A percentile compares a stretch with the other conserved stretches of the same genome.
Conservation (phyloP, 2,329 filamentous ascomycete species). For the Sarocladium oryzae region DNA sequence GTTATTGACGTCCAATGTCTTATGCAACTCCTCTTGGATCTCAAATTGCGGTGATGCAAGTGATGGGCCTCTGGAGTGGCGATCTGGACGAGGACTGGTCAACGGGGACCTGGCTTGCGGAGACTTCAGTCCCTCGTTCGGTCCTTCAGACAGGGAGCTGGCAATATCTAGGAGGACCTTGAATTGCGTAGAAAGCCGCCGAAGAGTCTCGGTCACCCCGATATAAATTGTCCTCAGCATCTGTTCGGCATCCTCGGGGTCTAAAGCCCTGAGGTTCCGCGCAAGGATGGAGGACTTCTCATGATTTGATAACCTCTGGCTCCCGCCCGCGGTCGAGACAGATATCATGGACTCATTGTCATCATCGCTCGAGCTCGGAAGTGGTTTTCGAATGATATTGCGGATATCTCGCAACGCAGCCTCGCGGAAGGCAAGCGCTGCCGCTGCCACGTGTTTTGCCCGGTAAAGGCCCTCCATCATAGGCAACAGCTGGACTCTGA, state of each 20-base stretch:
- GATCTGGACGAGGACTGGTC: conserved; percentile 40
- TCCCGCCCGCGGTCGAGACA: conserved; percentile 66
- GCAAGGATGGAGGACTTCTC: conserved; percentile 87
- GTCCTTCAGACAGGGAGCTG: conserved; percentile 55
- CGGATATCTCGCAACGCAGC: conserved; percentile 81
- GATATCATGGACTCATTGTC: conserved; percentile 88
- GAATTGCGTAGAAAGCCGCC: conserved; percentile 80
- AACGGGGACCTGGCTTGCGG: conserved; percentile 45
- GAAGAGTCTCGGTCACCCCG: conserved; percentile 77
- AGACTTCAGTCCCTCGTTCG: conserved; percentile 36
- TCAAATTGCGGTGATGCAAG: conserved; percentile 28
- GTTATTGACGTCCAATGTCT: conserved; percentile 69
- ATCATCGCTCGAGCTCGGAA: conserved; percentile 91
- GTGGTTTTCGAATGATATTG: conserved; percentile 70
- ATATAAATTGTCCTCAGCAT: conserved; percentile 80
- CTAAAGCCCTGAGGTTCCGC: conserved; percentile 77
- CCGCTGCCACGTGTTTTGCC: conserved; percentile 71
- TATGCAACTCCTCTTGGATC: conserved; percentile 69
- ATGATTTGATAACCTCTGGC: conserved; percentile 65
- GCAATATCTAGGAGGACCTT: conserved; percentile 94
- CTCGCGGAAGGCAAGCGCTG: conserved; percentile 79
- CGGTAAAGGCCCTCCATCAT: conserved; percentile 75
- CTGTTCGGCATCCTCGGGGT: conserved; percentile 76
- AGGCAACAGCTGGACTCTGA: conserved; percentile 64
- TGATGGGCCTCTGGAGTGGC: conserved; percentile 18